Conservation (phyloP, 1,139 yeast genomes). For the Scheffersomyces titani region DNA sequence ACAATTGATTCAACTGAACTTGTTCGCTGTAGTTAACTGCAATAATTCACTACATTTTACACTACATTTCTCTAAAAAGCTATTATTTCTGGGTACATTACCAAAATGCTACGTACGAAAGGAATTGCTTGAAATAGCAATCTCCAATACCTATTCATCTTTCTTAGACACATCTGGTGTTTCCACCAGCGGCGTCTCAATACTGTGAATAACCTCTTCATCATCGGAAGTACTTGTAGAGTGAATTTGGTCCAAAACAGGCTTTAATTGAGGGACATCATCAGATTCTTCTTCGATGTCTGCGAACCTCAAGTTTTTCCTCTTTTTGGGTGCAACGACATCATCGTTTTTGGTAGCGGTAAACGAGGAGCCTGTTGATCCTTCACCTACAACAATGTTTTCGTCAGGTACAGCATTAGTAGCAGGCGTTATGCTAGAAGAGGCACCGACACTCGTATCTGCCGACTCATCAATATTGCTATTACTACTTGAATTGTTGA, state of each 20-base stretch:
- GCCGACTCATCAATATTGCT: not conserved
- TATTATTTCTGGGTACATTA: not conserved
- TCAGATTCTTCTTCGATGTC: constrained; percentile 20
- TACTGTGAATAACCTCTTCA: not conserved
- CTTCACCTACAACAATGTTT: constrained; percentile 6
- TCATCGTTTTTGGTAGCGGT: constrained; percentile 10
- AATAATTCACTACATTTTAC: not conserved
- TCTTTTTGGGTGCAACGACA: constrained; percentile 15
- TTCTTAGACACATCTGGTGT: not conserved
- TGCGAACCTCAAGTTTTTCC: constrained; percentile 44
- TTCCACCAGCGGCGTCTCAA: not conserved
- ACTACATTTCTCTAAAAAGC: not conserved
- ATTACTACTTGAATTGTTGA: constrained; percentile 19
- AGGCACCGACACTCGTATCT: not conserved
- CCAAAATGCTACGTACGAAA: not conserved
- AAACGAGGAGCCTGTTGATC: constrained; percentile 1
- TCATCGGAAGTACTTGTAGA: not conserved
- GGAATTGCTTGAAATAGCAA: not conserved
- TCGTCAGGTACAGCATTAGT: constrained; percentile 5
- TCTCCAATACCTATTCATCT: not conserved
- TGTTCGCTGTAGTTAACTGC: not conserved
- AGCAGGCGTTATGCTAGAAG: not conserved
- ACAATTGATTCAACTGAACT: not conserved
- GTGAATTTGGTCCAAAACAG: not conserved
- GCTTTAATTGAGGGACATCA: not conserved